Base-by-base conservation (phyloP, 176 grass and related monocot species). In the Carex parvula region DNA sequence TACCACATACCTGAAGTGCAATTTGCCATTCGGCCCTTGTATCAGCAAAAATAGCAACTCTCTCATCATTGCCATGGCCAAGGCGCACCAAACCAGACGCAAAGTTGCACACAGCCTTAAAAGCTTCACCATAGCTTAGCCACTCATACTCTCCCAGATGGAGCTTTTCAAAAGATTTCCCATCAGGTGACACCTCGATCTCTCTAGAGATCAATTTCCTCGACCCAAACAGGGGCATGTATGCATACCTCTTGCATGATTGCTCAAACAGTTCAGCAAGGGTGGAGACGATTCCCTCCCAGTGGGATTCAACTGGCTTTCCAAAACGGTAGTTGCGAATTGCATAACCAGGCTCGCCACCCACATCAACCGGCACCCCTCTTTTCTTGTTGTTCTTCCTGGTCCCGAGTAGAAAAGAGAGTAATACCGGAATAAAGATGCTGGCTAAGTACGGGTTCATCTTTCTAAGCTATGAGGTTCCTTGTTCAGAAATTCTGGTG, bases 21-120 rank as follows among this genome's bases (percentile, higher is more conserved):
- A 95, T 90, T 84, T 95, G 91, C 96, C 96, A 98, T 85, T 98
- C 96, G 11, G 96, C 86, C 48, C 60, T 85, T 32, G 96, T 98
- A 88, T 98, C 96, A 61, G 96, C 84, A 79, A 98, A 98, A 52
- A 98, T 98, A 42, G 96, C 96, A 53, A 93, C 86, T 65, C 71
- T 64, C 67, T 95, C 89, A 66, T 89, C 86, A 67, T 67, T 95
- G 3, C 11, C 71, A 82, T 98, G 93, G 16, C 96, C 96, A 22
- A 98, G 67, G 22, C 77, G 79, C 75, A 95, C 29, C 30, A 98
- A 79, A 81, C 96, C 96, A 33, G 91, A 98, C 1, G 93, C 73
- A 32, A 98, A 98, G 81, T 84, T 85, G 89, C 96, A 93, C 2
- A 85, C 93, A 52, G 88, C 63, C 84, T 93, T 93, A 85, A 98